Evolutionary conservation across 768 basidiomycete genomes (phyloP).

Genomic region (Termitomyces eurrhizus): DNA sequence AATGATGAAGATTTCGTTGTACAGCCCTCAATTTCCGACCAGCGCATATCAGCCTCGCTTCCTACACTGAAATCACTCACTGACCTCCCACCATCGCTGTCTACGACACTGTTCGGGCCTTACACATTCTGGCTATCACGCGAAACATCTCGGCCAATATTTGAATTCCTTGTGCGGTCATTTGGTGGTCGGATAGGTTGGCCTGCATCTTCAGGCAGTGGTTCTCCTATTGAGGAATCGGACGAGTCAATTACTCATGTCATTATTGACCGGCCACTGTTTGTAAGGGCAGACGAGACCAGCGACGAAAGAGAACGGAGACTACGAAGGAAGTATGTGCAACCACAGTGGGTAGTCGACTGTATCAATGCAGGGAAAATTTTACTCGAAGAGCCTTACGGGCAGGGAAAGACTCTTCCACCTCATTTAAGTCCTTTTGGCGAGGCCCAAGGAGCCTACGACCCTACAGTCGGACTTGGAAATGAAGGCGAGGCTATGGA

Average conservation of each 20-base stretch:
- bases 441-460: constrained; percentile 72
- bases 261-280: constrained; percentile 84
- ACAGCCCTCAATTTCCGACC: constrained; percentile 50
- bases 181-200: constrained; percentile 93
- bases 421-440: constrained; percentile 97
- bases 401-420: constrained; percentile 81
- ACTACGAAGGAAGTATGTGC: constrained; percentile 78
- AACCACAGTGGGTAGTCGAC: constrained; percentile 98
- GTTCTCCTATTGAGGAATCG: constrained; percentile 73
- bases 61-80: constrained; percentile 69
- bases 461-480: constrained; percentile 45
- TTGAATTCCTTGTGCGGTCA: constrained; percentile 90
- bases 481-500: constrained; percentile 29
- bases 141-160: constrained; percentile 85
- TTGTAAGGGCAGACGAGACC: constrained; percentile 44
- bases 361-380: constrained; percentile 87
- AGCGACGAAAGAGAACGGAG: constrained; percentile 58
- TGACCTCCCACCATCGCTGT: constrained; percentile 51
- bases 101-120: constrained; percentile 70
- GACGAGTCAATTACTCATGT: constrained; percentile 92
- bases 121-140: constrained; percentile 93
- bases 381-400: constrained; percentile 81
- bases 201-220: constrained; percentile 76
- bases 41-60: constrained; percentile 42
- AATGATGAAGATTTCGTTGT: constrained; percentile 69